Percentiles rank a stretch among this genome's conserved stretches.
Evolutionary conservation across 495 filamentous ascomycete species (phyloP).

Genomic region (Aspergillus sclerotiicarbonarius): DNA sequence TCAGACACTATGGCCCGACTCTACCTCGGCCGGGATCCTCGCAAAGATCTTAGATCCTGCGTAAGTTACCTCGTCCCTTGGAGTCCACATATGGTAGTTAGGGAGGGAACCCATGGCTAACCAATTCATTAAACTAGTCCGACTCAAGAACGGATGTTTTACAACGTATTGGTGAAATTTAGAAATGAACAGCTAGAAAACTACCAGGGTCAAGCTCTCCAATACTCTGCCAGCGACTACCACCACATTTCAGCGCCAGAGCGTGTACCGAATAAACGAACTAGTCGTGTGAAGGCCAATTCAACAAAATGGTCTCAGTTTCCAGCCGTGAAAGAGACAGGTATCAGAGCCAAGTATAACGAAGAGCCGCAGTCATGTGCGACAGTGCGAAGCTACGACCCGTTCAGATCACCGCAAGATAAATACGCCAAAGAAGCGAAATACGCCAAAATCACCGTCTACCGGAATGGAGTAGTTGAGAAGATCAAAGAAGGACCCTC

Average conservation of each 20-base stretch:
- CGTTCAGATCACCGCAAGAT: constrained; percentile 68
- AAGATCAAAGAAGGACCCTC: constrained; percentile 3
- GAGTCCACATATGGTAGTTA: not conserved
- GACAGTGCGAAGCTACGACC: constrained; percentile 71
- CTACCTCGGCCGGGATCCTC: constrained; percentile 67
- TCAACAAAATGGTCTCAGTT: constrained; percentile 63
- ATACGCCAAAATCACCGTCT: constrained; percentile 65
- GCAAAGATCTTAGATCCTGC: constrained; percentile 62
- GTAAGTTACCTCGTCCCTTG: constrained; percentile 47
- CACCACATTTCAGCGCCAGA: constrained; percentile 65
- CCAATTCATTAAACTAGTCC: constrained; percentile 41
- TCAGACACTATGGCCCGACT: constrained; percentile 82
- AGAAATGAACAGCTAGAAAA: constrained; percentile 80
- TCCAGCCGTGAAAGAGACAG: constrained; percentile 53
- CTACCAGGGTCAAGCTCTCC: constrained; percentile 67
- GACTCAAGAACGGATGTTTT: constrained; percentile 90
- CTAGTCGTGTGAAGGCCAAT: constrained; percentile 30
- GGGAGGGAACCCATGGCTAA: constrained; percentile 1
- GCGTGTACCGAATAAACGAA: constrained; percentile 45
- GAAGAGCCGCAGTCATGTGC: constrained; percentile 45
- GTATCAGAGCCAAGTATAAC: constrained; percentile 37
- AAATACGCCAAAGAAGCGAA: constrained; percentile 38
- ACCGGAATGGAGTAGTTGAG: constrained; percentile 39
- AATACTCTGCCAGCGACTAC: constrained; percentile 82
- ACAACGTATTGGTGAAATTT: constrained; percentile 77